Base-by-base conservation (phyloP, 306 rosid species). In the Quercus variabilis region DNA sequence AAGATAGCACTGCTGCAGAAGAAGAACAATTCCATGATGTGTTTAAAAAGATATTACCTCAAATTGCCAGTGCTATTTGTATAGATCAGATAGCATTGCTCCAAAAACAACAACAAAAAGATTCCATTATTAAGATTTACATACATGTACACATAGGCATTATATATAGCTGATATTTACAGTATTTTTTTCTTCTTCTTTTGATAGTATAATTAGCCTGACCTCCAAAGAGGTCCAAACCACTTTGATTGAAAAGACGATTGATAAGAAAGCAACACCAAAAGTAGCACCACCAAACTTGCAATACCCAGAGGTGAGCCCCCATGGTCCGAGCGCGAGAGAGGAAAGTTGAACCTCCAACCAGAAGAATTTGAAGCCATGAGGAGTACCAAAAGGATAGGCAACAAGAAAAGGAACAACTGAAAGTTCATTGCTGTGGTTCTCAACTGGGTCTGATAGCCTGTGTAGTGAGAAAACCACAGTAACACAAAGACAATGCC, bases 401-500 rank as follows among this genome's bases (percentile, higher is more conserved):
- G 92, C 17, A 87, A 63, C 57, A 85, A 75, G 71, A 91, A 75
- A 57, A 91, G 69, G 87, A 91, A 28, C 12, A 94, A 68, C 55
- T 91, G 93, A 55, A 90, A 83, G 76, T 64, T 88, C 71, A 78
- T 28, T 43, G 86, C 71, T 3, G 91, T 71, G 31, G 55, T 63
- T 19, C 82, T 80, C 51, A 83, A 9, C 35, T 87, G 93, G 71
- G 91, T 69, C 79, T 82, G 80, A 77, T 89, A 79, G 73, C 83
- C 78, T 2, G 83, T 67, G 86, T 76, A 79, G 4, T 80, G 88
- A 54, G 98, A 92, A 41, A 91, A 56, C 85, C 91, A 94, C 28
- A 94, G 81, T 62, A 92, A 85, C 54, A 70, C 64, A 59, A 89
- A 69, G 72, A 92, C 98, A 58, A 94, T 91, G 75, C 82, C 90